These are phyloP conservation scores for Pichia sp. DNA, from an alignment of 1,139 yeast species.

Conservation along the genomic window DNA sequence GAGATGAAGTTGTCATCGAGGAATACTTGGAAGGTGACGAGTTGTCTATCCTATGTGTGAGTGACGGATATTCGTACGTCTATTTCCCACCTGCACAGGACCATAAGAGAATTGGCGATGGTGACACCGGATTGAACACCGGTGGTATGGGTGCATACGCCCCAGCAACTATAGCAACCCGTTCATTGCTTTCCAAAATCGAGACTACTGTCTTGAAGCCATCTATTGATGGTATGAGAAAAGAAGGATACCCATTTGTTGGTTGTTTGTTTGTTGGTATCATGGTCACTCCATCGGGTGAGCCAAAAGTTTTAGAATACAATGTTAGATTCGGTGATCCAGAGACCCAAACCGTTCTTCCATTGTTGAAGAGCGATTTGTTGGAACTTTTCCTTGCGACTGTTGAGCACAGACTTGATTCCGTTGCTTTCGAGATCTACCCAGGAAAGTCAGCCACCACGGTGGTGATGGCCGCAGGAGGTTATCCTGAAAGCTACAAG, in stretches of 20 bases:
- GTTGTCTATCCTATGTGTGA: conserved; percentile 82
- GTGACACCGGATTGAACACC: conserved; percentile 90
- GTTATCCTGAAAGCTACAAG: conserved; percentile 83
- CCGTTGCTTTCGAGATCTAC: conserved; percentile 63
- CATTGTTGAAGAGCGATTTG: conserved; percentile 84
- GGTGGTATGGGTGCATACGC: conserved; percentile 99
- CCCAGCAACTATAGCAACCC: conserved; percentile 90
- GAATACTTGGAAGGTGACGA: conserved; percentile 97
- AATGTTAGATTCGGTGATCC: conserved; percentile 99
- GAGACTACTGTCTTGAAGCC: conserved; percentile 76
- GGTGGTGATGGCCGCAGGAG: conserved; percentile 95
- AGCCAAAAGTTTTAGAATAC: conserved; percentile 91
- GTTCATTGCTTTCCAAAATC: conserved; percentile 62
- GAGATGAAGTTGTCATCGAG: conserved; percentile 94
- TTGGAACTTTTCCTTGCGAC: conserved; percentile 91
- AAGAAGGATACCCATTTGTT: conserved; percentile 91
- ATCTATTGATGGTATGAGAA: conserved; percentile 94
- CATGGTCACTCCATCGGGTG: conserved; percentile 75
- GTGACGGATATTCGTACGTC: conserved; percentile 89
- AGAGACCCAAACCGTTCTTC: conserved; percentile 94
- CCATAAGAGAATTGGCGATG: conserved; percentile 92
- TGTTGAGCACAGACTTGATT: conserved; percentile 90
- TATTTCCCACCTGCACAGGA: conserved; percentile 98
- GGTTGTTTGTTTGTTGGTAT: conserved; percentile 97
- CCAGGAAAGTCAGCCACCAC: conserved; percentile 72